Evolutionary conservation across 257 asterid genomes (phyloP), one percentile per base, ranked within the genome.

Genomic region (Scutellaria baicalensis): DNA sequence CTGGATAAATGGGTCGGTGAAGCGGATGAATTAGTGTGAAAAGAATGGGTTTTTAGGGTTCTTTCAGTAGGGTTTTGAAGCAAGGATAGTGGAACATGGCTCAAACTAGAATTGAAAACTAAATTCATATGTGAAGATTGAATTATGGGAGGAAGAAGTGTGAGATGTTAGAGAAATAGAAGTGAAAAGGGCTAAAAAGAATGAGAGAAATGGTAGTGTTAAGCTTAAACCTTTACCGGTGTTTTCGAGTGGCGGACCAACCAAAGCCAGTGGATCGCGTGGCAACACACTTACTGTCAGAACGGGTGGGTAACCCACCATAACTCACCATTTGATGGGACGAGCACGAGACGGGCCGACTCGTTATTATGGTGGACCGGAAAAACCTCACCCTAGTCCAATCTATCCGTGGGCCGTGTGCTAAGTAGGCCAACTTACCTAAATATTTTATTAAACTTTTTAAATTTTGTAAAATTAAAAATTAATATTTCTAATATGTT

Each of bases 61-160:
- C 17, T 48, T 52, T 43, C 35, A 9, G 55, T 62, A 31, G 79
- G 64, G 47, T 33, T 64, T 36, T 14, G 58, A 10, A 31, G 27
- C 40, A 64, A 12, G 13, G 58, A 13, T 20, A 39, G 58, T 3
- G 58, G 56, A 2, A 18, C 36, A 42, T 60, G 43, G 79, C 66
- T 42, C 12, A 16, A 39, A 55, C 31, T 42, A 33, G 51, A 58
- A 63, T 51, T 67, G 66, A 35, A 17, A 57, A 72, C 17, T 21
- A 60, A 68, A 76, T 45, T 72, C 84, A 80, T 80, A 14, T 36
- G 12, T 68, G 68, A 50, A 70, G 72, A 61, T 43, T 62, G 76
- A 16, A 36, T 2, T 3, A 8, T 14, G 21, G 35, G 47, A 47
- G 47, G 47, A 47, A 48, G n/a, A n/a, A n/a, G n/a, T n/a, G n/a